A percentile compares a stretch with the other conserved stretches of the same genome.
phyloP scores from a whole-genome alignment of 306 rosid species.

The Gynostemma pentaphyllum region DNA sequence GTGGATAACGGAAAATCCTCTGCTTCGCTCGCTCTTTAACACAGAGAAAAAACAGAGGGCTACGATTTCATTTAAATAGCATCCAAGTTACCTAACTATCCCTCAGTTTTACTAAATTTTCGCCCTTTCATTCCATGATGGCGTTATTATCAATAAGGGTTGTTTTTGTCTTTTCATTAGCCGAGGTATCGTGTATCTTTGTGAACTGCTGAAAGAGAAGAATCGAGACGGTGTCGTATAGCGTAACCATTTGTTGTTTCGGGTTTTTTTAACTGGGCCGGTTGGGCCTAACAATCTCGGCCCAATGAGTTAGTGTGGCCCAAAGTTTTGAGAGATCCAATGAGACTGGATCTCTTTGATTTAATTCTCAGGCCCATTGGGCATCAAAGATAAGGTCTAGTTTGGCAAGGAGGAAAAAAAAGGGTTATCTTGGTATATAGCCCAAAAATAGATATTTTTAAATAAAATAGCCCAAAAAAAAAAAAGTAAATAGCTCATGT shows the following conservation, averaged over 20 bases:
- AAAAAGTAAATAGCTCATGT: no score
- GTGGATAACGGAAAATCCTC: conserved; percentile 70
- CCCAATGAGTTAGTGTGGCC: not conserved
- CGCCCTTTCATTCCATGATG: not conserved
- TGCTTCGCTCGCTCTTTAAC: conserved; percentile 46
- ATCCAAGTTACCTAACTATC: conserved; percentile 12
- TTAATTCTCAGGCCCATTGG: no score
- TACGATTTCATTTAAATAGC: conserved; percentile 22
- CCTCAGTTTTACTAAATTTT: not conserved
- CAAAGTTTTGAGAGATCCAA: no score
- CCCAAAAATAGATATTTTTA: no score
- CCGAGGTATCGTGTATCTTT: not conserved
- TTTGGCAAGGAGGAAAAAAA: no score
- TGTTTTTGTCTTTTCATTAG: not conserved
- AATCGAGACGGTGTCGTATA: not conserved
- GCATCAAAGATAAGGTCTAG: no score
- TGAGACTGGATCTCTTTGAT: no score
- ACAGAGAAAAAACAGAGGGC: conserved; percentile 5
- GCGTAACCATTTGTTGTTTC: no score
- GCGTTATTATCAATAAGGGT: not conserved
- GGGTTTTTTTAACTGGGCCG: not conserved
- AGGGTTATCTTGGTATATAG: no score
- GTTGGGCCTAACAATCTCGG: not conserved
- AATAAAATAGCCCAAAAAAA: no score
- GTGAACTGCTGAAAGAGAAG: not conserved